Base-by-base conservation (phyloP, 2,329 filamentous ascomycete genomes). In the Trichophyton simii region DNA sequence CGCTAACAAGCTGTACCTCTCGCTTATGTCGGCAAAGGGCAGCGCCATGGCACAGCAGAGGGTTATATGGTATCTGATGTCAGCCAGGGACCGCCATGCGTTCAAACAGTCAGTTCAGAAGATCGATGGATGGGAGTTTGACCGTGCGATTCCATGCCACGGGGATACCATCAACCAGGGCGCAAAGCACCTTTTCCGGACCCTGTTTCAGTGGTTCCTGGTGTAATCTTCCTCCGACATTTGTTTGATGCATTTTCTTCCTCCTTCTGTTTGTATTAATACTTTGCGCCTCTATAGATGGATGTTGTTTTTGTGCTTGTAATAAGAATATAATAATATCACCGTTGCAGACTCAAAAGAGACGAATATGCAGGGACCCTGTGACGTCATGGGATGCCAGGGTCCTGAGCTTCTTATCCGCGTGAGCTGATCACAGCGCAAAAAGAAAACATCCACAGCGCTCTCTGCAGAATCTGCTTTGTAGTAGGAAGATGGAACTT, bases 71-170 rank as follows among this genome's bases (percentile, higher is more conserved):
- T 91, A 96, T 73, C 77, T 79, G 1, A 73, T 84, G 34, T 86
- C 82, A 60, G 70, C 74, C 18, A 78, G 76, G 42, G 83, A 96
- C 73, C 79, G 88, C 34, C 66, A 74, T 3, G 85, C 83, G 13
- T 95, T 91, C 73, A 85, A 85, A 65, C 79, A 83, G 64, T 91
- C 87, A 67, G 76, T 90, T 46, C 76, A 74, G 66, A 80, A 81
- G 63, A 92, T 97, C 65, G 79, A 84, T 60, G 72, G 74, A 60
- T 99, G 92, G 92, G 87, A 92, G 62, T 96, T 96, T 71, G 83
- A 87, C 65, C 85, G 85, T 44, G 80, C 97, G 58, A 85, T 99
- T 63, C 91, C 92, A 0, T 97, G 92, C 72, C 94, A 99, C 75
- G 94, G 94, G 7, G 94, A 99, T 76, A 86, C 88, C 15, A 85